These are phyloP conservation scores for Vaccinium darrowii DNA, from an alignment of 148 eudicot species.

Conservation along the genomic window DNA sequence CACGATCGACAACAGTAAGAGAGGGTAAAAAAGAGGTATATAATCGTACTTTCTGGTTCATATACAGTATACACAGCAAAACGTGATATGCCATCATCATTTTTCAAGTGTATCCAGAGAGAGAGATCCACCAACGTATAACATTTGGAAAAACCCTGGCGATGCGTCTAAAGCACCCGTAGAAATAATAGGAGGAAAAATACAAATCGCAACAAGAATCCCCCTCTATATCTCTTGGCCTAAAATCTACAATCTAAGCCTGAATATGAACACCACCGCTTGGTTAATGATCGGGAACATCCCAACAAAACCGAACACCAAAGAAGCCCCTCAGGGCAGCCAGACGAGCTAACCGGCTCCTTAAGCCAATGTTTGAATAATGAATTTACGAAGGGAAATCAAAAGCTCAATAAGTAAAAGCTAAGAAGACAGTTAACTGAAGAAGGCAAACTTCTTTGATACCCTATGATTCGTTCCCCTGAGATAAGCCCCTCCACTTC, in stretches of 20 bases:
- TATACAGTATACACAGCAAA: constrained; percentile 17
- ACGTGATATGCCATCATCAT: background rate
- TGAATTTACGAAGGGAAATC: background rate
- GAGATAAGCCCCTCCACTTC: background rate
- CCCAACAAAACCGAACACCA: constrained; percentile 18
- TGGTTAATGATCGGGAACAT: constrained; percentile 32
- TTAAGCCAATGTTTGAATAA: background rate
- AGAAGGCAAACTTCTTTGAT: background rate
- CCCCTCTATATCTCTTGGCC: background rate
- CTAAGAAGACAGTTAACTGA: background rate
- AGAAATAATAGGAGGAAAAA: background rate
- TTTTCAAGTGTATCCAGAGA: background rate
- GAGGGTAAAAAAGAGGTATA: background rate
- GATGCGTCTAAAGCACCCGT: background rate
- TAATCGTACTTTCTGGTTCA: background rate
- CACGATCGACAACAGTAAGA: background rate
- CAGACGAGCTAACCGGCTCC: constrained; percentile 10
- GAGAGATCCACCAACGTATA: background rate
- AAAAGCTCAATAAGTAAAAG: background rate
- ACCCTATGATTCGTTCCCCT: background rate
- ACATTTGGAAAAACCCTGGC: background rate
- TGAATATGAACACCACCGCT: constrained; percentile 26
- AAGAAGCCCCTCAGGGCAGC: constrained; percentile 10
- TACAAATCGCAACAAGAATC: constrained; percentile 5
- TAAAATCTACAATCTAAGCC: constrained; percentile 19